Conservation (phyloP, 2,329 filamentous ascomycete species). For the Myriangium duriaei region DNA sequence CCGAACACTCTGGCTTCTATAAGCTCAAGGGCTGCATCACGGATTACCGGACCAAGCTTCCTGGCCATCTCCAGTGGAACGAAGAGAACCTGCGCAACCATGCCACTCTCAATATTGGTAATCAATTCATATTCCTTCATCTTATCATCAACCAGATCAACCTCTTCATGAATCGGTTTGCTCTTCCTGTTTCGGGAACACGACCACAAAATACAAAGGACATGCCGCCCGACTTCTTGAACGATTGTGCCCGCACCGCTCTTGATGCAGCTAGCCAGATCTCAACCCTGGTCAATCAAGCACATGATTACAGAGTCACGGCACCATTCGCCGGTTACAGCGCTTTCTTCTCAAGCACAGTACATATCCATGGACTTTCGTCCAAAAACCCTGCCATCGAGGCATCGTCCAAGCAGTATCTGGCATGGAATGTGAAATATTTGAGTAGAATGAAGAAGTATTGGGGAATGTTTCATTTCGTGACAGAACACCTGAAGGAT, state of each 20-base stretch:
- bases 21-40: conserved; percentile 58
- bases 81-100: conserved; percentile 75
- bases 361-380: conserved; percentile 89
- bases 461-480: conserved; percentile 98
- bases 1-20: conserved; percentile 62
- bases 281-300: conserved; percentile 69
- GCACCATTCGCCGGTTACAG: conserved; percentile 93
- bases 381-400: conserved; percentile 69
- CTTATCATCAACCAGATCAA: conserved; percentile 81
- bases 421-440: conserved; percentile 80
- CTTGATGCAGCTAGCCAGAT: conserved; percentile 78
- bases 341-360: conserved; percentile 81
- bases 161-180: conserved; percentile 81
- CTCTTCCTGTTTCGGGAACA: conserved; percentile 54
- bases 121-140: conserved; percentile 87
- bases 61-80: conserved; percentile 59
- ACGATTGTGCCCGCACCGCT: conserved; percentile 60
- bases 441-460: conserved; percentile 91
- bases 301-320: conserved; percentile 66
- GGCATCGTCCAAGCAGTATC: conserved; percentile 65
- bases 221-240: conserved; percentile 65
- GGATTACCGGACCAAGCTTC: conserved; percentile 56
- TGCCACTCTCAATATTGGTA: conserved; percentile 70
- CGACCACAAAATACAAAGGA: conserved; percentile 46
- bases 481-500: conserved; percentile 83